Base-by-base conservation (phyloP, 805 yeast species). In the Huiozyma naganishii region DNA sequence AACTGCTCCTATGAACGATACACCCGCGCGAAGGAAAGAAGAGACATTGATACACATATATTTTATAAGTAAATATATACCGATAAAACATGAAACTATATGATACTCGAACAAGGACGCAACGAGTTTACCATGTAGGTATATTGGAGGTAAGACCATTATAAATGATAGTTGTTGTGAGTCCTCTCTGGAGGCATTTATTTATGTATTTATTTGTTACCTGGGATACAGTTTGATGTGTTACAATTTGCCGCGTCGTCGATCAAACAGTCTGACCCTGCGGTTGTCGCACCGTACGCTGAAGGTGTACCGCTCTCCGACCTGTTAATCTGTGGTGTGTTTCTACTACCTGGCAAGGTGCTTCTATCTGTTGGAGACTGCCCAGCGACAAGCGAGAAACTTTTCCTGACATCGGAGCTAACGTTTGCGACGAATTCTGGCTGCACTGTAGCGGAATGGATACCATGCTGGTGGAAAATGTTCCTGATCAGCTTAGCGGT, bases 361-460 rank as follows among this genome's bases (percentile, higher is more conserved):
- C 11, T 30, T 8, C n/a, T 9, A 30, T 30, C 33, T 11, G 11
- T 2, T 8, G 11, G 40, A 4, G 28, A 37, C 37, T 49, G 45
- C 34, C 53, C 55, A 6, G 52, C 51, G 28, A 64, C 52, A 35
- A 57, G 55, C 5, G 67, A 60, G 41, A 64, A 57, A 42, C 62
- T 58, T 48, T 63, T 53, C 43, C 59, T 57, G 35, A 57, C 56
- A 29, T 62, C 68, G 5, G 60, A 50, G 12, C 64, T 53, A n/a
- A 62, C 57, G 17, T 57, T 50, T 4, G 54, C 49, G 4, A 70
- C 60, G 55, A 90, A 92, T 66, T 90, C 98, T 0, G 98, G 98
- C 65, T 90, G 98, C 41, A 92, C 89, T 1, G 98, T 90, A 13
- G 90, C 95, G 33, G 92, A 83, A 57, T 89, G 95, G 48, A 90